Percentiles rank a stretch among this genome's conserved stretches.
phyloP scores from a whole-genome alignment of 2,329 filamentous ascomycete genomes.

The Cladosporium velox region DNA sequence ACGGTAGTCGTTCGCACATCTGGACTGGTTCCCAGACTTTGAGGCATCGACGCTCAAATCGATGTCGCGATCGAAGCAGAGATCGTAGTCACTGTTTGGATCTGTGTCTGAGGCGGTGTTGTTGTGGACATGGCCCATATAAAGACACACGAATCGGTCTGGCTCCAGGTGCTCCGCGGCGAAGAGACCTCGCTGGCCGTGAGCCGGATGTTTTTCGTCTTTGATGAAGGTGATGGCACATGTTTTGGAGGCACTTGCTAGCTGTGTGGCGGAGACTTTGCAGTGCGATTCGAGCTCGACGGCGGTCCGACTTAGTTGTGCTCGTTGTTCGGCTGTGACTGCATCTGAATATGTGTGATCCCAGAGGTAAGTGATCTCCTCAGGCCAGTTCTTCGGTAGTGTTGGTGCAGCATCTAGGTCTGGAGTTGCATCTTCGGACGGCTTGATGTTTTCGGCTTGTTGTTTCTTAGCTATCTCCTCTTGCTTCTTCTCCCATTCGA shows the following conservation, averaged over 20 bases:
- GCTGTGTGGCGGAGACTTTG: conserved; percentile 27
- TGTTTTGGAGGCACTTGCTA: conserved; percentile 38
- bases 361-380: conserved; percentile 30
- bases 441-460: not conserved
- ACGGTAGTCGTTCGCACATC: conserved; percentile 58
- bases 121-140: conserved; percentile 52
- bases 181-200: conserved; percentile 52
- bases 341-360: conserved; percentile 36
- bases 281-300: conserved; percentile 29
- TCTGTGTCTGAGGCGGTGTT: conserved; percentile 47
- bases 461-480: conserved; percentile 17
- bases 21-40: conserved; percentile 52
- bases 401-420: not conserved
- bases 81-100: conserved; percentile 52
- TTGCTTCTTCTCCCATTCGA: conserved; percentile 18
- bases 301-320: conserved; percentile 31
- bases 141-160: conserved; percentile 51
- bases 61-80: conserved; percentile 52
- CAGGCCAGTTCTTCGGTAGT: conserved; percentile 19
- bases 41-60: conserved; percentile 53
- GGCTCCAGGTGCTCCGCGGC: conserved; percentile 48
- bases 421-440: not conserved
- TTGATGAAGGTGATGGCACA: conserved; percentile 48
- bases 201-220: conserved; percentile 48
- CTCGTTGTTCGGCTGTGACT: conserved; percentile 30